phyloP scores from a whole-genome alignment of 768 basidiomycete species.

The Suillus subaureus region DNA sequence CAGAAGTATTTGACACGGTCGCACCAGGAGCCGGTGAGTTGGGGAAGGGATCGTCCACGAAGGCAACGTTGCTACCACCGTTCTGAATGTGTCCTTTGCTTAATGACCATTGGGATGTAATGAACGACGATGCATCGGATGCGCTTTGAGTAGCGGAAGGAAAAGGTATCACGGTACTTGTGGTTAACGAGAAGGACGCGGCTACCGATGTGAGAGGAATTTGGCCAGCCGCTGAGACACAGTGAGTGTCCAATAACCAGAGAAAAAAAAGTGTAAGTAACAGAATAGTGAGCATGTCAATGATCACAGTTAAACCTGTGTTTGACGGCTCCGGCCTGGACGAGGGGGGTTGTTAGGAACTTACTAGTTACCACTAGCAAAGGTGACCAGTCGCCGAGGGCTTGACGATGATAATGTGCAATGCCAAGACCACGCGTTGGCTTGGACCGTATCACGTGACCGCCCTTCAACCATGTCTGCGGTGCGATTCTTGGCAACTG shows the following conservation, averaged over 20 bases:
- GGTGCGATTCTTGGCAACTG: not conserved
- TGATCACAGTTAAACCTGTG: not conserved
- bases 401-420: no score
- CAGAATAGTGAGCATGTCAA: not conserved
- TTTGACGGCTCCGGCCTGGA: not conserved
- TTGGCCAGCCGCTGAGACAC: constrained; percentile 8
- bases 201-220: constrained; percentile 39
- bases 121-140: constrained; percentile 49
- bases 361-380: not conserved
- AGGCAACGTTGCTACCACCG: constrained; percentile 54
- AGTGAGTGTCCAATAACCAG: not conserved
- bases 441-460: no score
- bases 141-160: constrained; percentile 61
- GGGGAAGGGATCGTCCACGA: constrained; percentile 72
- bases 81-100: constrained; percentile 64
- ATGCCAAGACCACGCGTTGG: no score
- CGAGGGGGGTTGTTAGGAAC: not conserved
- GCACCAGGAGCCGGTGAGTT: constrained; percentile 41
- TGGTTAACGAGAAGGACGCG: constrained; percentile 53
- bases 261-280: not conserved
- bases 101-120: constrained; percentile 62
- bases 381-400: not conserved
- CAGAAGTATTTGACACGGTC: constrained; percentile 27
- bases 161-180: constrained; percentile 65
- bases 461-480: no score